Evolutionary conservation across 371 early-diverging fungal species (phyloP).

Genomic region (Circinella minor): DNA sequence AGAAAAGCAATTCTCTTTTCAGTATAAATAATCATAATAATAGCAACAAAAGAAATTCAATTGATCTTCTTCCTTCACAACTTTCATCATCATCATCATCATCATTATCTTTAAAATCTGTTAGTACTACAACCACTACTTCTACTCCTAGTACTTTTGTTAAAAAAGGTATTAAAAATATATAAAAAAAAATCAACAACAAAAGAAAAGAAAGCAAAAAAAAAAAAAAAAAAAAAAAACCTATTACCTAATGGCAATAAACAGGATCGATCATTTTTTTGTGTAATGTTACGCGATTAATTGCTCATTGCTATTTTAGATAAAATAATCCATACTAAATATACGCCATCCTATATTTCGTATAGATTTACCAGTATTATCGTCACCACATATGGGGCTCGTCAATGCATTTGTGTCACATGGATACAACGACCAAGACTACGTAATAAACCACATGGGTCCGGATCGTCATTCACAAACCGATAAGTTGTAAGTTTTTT

Average conservation of each 20-base stretch:
- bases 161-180: not conserved
- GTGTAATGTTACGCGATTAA: slow-evolving; percentile 8
- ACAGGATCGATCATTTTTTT: not conserved
- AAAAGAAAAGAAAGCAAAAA: too few species aligned
- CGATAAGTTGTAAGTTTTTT: too few species aligned
- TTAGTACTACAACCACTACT: not conserved
- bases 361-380: not conserved
- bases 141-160: not conserved
- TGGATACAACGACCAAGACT: too few species aligned
- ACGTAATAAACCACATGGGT: too few species aligned
- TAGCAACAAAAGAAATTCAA: not conserved
- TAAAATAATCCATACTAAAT: not conserved
- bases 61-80: not conserved
- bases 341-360: not conserved
- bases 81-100: not conserved
- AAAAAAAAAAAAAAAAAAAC: too few species aligned
- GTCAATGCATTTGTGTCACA: too few species aligned
- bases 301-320: not conserved
- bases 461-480: too few species aligned
- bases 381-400: not conserved
- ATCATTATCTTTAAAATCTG: not conserved
- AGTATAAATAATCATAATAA: not conserved
- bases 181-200: too few species aligned
- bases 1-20: not conserved
- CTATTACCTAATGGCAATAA: too few species aligned